Conservation (phyloP, 345 rosid species). For the Arabidopsis thaliana region TAIR10.1 NC_003076.8:22519501-22520000, state of each 20-base stretch:
- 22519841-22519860: constrained; percentile 22
- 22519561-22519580: not conserved
- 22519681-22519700: constrained; percentile 57
- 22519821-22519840: constrained; percentile 37
- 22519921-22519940: constrained; percentile 30
- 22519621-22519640: constrained; percentile 9
- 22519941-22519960: constrained; percentile 31
- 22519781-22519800: not conserved
- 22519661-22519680: constrained; percentile 62
- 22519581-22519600: not conserved
- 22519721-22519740: not conserved
- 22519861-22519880: constrained; percentile 9
- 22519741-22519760: constrained; percentile 23
- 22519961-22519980: constrained; percentile 3
- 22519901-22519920: constrained; percentile 39
- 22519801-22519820: constrained; percentile 27
- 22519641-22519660: not conserved
- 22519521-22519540: not conserved
- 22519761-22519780: constrained; percentile 35
- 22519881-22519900: constrained; percentile 18
- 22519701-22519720: constrained; percentile 50
- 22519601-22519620: not conserved
- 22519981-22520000: constrained; percentile 31
- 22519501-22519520: not conserved
- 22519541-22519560: not conserved